Evolutionary conservation across 2,329 filamentous ascomycete genomes (phyloP).

Genomic region (Scleromitrula shiraiana): DNA sequence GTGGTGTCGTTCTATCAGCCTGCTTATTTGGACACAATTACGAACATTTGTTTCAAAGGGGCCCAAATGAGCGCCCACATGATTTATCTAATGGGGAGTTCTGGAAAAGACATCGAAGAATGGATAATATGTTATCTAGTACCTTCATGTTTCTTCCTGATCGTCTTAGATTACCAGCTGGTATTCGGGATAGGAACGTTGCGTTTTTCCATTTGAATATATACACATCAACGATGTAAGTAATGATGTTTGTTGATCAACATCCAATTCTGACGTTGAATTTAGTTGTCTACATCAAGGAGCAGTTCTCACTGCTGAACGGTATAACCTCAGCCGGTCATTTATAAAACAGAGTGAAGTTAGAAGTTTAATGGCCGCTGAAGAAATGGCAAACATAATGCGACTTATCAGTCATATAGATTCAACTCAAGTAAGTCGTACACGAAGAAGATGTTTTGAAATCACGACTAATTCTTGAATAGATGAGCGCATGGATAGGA

Average conservation of each 20-base stretch:
- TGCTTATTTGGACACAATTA: constrained; percentile 76
- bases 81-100: constrained; percentile 70
- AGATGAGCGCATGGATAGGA: constrained; percentile 73
- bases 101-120: constrained; percentile 75
- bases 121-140: constrained; percentile 74
- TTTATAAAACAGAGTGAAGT: constrained; percentile 64
- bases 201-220: constrained; percentile 83
- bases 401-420: constrained; percentile 67
- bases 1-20: constrained; percentile 63
- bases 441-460: constrained; percentile 23
- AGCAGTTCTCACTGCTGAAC: constrained; percentile 74
- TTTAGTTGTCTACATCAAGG: constrained; percentile 69
- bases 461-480: constrained; percentile 9
- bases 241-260: neutral
- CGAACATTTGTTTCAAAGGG: constrained; percentile 67
- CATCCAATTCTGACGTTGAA: neutral
- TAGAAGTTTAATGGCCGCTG: constrained; percentile 69
- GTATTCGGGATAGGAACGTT: constrained; percentile 61
- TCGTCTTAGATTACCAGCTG: constrained; percentile 61
- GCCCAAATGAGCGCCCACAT: constrained; percentile 60
- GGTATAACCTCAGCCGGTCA: constrained; percentile 54
- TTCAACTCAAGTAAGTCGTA: too few relatives aligned
- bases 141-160: constrained; percentile 73
- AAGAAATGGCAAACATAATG: constrained; percentile 79
- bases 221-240: constrained; percentile 68